Base-by-base conservation (phyloP, 768 basidiomycete species). In the Panus rudis region DNA sequence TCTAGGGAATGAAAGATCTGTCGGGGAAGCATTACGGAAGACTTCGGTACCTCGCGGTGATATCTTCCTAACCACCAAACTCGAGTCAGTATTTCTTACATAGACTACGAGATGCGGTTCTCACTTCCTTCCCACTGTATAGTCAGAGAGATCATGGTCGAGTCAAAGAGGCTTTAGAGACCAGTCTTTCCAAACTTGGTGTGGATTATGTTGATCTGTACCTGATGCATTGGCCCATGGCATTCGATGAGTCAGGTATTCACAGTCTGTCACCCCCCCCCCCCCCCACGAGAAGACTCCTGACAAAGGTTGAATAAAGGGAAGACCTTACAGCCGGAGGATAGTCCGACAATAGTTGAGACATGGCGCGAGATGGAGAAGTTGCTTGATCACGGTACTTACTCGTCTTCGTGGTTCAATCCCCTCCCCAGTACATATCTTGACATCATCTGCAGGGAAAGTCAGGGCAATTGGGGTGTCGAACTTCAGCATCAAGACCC, bases 381-480 rank as follows among this genome's bases (percentile, higher is more conserved):
- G 33, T 39, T 59, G 16, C 25, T 57, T 14, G 42, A 39, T 12
- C 46, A 51, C 12, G 56, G 51, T 44, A 31, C 7, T 39, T 51
- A n/a, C 33, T 14, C 10, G n/a, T 20, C n/a, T 35, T 17, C 21
- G 33, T 35, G 6, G 6, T 17, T 14, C 6, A 7, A 17, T 7
- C 8, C 16, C 10, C 21, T 17, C n/a, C n/a, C n/a, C 28, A 17
- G 21, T 35, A 16, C n/a, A 35, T 35, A 17, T 35, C 16, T 16
- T n/a, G 10, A 10, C 28, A 30, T 10, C 28, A n/a, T 7, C 16
- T 38, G 34, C 37, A 63, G 68, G 68, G 26, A 72, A 70, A 58
- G 69, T 69, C 20, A 71, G 65, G 51, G 54, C 59, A 3, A 70
- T 75, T 43, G 78, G 78, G 7, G 74, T 82, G n/a, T 75, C 73